A percentile compares a stretch with the other conserved stretches of the same genome.
These are phyloP conservation scores for Epipyxis sp. DNA, from an alignment of 108 stramenopile species.

Conservation along the genomic window DNA sequence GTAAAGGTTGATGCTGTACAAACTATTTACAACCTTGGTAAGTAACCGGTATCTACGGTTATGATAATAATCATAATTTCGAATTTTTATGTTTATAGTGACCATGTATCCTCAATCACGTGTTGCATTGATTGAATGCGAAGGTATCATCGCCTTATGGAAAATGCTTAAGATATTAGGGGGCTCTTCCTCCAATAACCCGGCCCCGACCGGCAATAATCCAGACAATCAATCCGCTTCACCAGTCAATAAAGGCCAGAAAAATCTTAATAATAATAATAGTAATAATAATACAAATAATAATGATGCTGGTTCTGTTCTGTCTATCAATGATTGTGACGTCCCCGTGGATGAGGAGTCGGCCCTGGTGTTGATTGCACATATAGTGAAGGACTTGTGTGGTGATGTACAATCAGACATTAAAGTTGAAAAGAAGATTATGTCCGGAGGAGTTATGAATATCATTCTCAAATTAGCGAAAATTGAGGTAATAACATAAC, in stretches of 20 bases:
- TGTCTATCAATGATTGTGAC: no score
- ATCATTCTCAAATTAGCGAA: constrained; percentile 23
- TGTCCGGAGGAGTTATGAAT: constrained; percentile 16
- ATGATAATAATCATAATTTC: no score
- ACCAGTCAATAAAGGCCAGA: neutral
- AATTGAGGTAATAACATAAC: no score
- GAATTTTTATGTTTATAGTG: no score
- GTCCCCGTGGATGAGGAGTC: constrained; percentile 13
- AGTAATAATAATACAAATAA: neutral
- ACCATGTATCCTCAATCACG: neutral
- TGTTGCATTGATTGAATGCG: neutral
- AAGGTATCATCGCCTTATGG: neutral
- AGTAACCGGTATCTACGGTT: no score
- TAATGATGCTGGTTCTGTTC: neutral
- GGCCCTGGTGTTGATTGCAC: neutral
- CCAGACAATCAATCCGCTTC: neutral
- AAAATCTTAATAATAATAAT: neutral
- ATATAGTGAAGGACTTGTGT: neutral
- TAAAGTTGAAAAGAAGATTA: neutral
- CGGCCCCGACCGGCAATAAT: neutral
- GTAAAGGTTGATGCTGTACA: constrained; percentile 16
- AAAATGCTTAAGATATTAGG: constrained; percentile 15
- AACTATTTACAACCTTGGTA: neutral
- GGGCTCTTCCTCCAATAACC: neutral
- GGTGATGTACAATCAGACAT: neutral